Conservation (phyloP, 768 basidiomycete species). For the Lactarius hengduanensis region DNA sequence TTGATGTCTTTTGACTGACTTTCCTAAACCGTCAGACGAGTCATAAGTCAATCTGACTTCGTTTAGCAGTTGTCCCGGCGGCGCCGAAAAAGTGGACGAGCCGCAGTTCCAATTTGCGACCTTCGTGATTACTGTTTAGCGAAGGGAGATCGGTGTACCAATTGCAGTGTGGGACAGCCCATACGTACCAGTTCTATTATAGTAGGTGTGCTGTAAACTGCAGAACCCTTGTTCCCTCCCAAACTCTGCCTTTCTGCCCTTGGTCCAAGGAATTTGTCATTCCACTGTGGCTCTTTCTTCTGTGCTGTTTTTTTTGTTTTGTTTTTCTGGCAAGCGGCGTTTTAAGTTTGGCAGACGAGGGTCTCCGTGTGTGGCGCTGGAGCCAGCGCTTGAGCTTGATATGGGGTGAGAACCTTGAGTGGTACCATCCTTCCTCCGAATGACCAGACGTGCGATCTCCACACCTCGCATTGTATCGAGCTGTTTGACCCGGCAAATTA, state of each 20-base stretch:
- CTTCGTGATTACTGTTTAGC: background rate
- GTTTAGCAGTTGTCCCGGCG: background rate
- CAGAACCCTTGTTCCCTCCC: background rate
- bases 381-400: conserved; percentile 21
- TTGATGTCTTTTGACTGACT: background rate
- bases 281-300: conserved; percentile 17
- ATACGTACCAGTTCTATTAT: background rate
- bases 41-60: background rate
- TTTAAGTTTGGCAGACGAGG: conserved; percentile 29
- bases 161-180: background rate
- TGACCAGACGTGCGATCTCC: conserved; percentile 3
- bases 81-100: background rate
- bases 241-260: background rate
- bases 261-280: background rate
- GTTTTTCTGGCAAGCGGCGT: conserved; percentile 22
- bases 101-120: conserved; percentile 2
- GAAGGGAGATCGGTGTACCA: background rate
- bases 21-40: background rate
- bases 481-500: background rate
- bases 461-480: background rate
- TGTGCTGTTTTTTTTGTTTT: conserved; percentile 19
- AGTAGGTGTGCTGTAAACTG: background rate
- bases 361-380: conserved; percentile 26
- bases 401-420: conserved; percentile 8
- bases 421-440: conserved; percentile 4